phyloP scores from a whole-genome alignment of 2,329 filamentous ascomycete species.

The Mycocentrospora acerina region DNA sequence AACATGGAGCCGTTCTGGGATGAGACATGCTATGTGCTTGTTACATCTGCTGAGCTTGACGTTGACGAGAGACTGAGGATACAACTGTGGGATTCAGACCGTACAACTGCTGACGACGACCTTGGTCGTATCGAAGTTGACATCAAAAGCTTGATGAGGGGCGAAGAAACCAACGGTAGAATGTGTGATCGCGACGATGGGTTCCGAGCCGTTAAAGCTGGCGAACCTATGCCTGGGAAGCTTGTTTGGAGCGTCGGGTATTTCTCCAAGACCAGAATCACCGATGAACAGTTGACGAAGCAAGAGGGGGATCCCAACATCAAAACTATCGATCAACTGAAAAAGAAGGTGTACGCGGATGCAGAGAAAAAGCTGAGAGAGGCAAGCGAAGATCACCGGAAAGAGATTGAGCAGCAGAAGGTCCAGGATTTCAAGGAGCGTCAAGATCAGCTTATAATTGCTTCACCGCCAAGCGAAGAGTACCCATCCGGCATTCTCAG shows the following conservation, averaged over 20 bases:
- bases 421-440: slow-evolving; percentile 62
- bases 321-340: slow-evolving; percentile 59
- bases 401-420: slow-evolving; percentile 68
- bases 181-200: slow-evolving; percentile 66
- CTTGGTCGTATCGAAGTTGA: slow-evolving; percentile 71
- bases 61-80: slow-evolving; percentile 69
- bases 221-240: slow-evolving; percentile 68
- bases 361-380: slow-evolving; percentile 67
- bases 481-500: slow-evolving; percentile 68
- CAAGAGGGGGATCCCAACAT: slow-evolving; percentile 63
- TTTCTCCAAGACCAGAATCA: slow-evolving; percentile 66
- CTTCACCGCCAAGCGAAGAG: slow-evolving; percentile 63
- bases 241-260: slow-evolving; percentile 72
- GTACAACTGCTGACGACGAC: slow-evolving; percentile 71
- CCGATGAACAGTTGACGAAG: slow-evolving; percentile 60
- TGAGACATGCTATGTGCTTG: slow-evolving; percentile 68
- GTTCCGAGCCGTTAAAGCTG: slow-evolving; percentile 64
- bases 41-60: slow-evolving; percentile 70
- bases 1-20: slow-evolving; percentile 72
- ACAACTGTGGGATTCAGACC: slow-evolving; percentile 76
- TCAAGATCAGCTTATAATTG: slow-evolving; percentile 65
- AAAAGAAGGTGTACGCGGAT: slow-evolving; percentile 55
- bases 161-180: slow-evolving; percentile 59
- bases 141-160: slow-evolving; percentile 65
- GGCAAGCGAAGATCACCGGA: slow-evolving; percentile 59